Conservation (phyloP, 179 eudicot species). For the Nepenthes alata region DNA sequence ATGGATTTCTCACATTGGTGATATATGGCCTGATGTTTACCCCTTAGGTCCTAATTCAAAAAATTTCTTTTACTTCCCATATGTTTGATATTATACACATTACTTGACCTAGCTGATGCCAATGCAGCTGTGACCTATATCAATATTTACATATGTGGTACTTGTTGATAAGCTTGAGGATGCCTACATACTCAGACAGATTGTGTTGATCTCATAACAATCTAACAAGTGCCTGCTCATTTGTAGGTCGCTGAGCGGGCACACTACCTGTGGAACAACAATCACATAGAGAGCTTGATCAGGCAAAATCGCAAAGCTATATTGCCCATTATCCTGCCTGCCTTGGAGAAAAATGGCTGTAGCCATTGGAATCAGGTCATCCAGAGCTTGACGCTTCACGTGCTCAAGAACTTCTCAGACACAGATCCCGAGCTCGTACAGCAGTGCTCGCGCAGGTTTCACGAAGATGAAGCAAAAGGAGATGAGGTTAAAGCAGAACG, state of each 20-base stretch:
- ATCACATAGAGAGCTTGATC: constrained; percentile 6
- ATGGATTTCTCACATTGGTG: background rate
- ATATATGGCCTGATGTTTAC: background rate
- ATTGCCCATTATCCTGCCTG: constrained; percentile 32
- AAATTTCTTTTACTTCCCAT: background rate
- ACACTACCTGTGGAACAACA: constrained; percentile 1
- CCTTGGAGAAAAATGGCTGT: constrained; percentile 25
- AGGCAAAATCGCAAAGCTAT: constrained; percentile 9
- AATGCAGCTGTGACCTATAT: no score
- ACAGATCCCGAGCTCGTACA: constrained; percentile 27
- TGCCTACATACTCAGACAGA: no score
- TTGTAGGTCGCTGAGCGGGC: background rate
- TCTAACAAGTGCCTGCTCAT: background rate
- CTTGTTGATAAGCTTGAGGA: no score
- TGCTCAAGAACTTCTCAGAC: constrained; percentile 29
- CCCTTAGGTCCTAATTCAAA: background rate
- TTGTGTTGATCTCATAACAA: no score
- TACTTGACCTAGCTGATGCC: no score
- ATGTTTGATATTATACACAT: background rate
- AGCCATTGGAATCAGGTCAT: constrained; percentile 48
- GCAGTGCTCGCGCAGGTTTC: constrained; percentile 30
- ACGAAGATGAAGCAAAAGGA: constrained; percentile 30
- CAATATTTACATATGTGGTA: no score
- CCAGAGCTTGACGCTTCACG: constrained; percentile 31
- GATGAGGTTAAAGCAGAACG: constrained; percentile 18